These are phyloP conservation scores for Metrosideros polymorpha DNA, from an alignment of 441 rosid genomes.

Conservation along the genomic window DNA sequence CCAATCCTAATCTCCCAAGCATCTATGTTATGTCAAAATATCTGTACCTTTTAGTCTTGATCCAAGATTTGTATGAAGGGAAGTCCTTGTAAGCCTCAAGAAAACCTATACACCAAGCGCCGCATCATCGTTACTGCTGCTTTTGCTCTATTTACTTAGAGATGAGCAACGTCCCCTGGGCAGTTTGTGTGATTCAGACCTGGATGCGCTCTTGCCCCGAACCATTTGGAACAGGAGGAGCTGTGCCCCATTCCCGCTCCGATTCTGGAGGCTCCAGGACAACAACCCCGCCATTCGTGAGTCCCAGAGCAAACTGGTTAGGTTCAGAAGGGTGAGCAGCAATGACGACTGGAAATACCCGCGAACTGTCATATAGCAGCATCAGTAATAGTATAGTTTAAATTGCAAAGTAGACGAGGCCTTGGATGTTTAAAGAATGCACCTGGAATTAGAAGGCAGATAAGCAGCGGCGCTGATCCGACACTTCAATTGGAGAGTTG, in stretches of 20 bases:
- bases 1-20: neutral
- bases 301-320: slow-evolving; percentile 25
- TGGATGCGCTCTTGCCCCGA: slow-evolving; percentile 35
- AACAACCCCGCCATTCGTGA: slow-evolving; percentile 19
- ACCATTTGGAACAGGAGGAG: slow-evolving; percentile 24
- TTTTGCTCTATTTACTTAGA: neutral
- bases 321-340: slow-evolving; percentile 25
- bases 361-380: slow-evolving; percentile 15
- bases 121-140: neutral
- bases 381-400: neutral
- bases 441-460: slow-evolving; percentile 39
- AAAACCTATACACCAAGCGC: neutral
- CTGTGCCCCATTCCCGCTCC: slow-evolving; percentile 19
- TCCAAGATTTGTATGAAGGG: neutral
- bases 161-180: neutral
- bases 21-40: neutral
- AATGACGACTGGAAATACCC: slow-evolving; percentile 21
- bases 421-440: neutral
- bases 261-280: slow-evolving; percentile 23
- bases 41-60: neutral
- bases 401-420: neutral
- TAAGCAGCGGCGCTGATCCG: slow-evolving; percentile 33
- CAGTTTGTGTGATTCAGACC: slow-evolving; percentile 1
- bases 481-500: slow-evolving; percentile 28
- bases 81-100: neutral